Conservation (phyloP, 192 early-diverging fungal species). For the Backusella parvicylindrica region DNA sequence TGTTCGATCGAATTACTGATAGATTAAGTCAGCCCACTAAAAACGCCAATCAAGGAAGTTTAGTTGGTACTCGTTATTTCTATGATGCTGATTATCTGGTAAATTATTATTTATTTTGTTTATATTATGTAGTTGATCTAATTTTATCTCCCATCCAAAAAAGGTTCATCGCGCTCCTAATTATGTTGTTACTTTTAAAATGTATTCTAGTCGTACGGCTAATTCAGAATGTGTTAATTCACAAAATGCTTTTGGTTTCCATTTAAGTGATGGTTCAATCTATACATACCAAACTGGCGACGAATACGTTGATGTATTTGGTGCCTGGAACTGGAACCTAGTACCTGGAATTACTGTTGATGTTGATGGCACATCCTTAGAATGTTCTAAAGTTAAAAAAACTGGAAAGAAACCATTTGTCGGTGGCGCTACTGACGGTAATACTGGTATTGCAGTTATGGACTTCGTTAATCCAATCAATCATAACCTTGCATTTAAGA, state of each 20-base stretch:
- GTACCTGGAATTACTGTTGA: slow-evolving; percentile 31
- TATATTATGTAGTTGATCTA: not conserved
- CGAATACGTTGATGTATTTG: slow-evolving; percentile 29
- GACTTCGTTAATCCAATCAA: slow-evolving; percentile 16
- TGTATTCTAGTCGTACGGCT: slow-evolving; percentile 27
- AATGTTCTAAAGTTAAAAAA: not conserved
- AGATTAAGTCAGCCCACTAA: not conserved
- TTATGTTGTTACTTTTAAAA: slow-evolving; percentile 23
- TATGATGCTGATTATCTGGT: slow-evolving; percentile 18
- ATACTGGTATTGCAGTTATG: slow-evolving; percentile 27
- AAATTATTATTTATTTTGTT: not conserved
- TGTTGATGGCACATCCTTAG: slow-evolving; percentile 8
- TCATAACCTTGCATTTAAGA: slow-evolving; percentile 8
- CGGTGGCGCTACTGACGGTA: slow-evolving; percentile 16
- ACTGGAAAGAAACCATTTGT: slow-evolving; percentile 21
- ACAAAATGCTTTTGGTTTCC: slow-evolving; percentile 26
- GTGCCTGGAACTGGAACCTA: slow-evolving; percentile 29
- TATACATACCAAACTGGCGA: slow-evolving; percentile 26
- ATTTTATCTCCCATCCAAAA: not conserved
- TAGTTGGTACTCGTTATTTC: slow-evolving; percentile 12
- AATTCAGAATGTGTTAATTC: slow-evolving; percentile 28
- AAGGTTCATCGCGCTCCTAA: slow-evolving; percentile 18
- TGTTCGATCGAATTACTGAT: slow-evolving; percentile 2
- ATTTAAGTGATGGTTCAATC: slow-evolving; percentile 28
- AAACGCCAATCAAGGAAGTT: slow-evolving; percentile 7